phyloP scores from a whole-genome alignment of 2,329 filamentous ascomycete genomes.

The Xylaria sp. region DNA sequence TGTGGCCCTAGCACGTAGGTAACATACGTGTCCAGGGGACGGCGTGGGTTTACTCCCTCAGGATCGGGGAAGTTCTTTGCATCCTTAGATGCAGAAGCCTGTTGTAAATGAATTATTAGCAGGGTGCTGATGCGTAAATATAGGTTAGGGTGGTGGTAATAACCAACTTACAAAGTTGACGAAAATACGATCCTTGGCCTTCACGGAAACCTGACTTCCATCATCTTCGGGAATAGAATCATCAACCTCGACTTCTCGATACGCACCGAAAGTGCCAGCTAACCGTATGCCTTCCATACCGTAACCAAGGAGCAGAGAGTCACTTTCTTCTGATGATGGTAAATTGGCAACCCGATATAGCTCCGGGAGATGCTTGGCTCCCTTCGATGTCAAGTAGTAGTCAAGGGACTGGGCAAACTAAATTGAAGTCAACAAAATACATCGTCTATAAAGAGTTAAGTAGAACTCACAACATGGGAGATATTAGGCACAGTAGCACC shows the following conservation, averaged over 20 bases:
- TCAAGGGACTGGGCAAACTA: constrained; percentile 78
- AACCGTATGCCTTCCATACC: constrained; percentile 77
- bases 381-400: constrained; percentile 72
- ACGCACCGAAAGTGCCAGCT: constrained; percentile 69
- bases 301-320: constrained; percentile 74
- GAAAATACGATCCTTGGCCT: constrained; percentile 69
- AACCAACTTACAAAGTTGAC: constrained; percentile 66
- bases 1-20: constrained; percentile 72
- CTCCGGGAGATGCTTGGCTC: constrained; percentile 65
- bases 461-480: constrained; percentile 67
- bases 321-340: constrained; percentile 65
- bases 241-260: constrained; percentile 62
- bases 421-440: constrained; percentile 34
- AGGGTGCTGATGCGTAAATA: not conserved
- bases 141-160: not conserved
- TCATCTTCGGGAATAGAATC: constrained; percentile 63
- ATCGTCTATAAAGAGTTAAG: not conserved
- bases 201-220: constrained; percentile 60
- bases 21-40: constrained; percentile 72
- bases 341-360: constrained; percentile 69
- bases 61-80: constrained; percentile 69
- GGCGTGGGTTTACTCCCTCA: constrained; percentile 67
- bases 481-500: constrained; percentile 76
- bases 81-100: constrained; percentile 64
- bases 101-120: constrained; percentile 9